phyloP scores from a whole-genome alignment of 345 rosid genomes.

The Eucalyptus polybractea region DNA sequence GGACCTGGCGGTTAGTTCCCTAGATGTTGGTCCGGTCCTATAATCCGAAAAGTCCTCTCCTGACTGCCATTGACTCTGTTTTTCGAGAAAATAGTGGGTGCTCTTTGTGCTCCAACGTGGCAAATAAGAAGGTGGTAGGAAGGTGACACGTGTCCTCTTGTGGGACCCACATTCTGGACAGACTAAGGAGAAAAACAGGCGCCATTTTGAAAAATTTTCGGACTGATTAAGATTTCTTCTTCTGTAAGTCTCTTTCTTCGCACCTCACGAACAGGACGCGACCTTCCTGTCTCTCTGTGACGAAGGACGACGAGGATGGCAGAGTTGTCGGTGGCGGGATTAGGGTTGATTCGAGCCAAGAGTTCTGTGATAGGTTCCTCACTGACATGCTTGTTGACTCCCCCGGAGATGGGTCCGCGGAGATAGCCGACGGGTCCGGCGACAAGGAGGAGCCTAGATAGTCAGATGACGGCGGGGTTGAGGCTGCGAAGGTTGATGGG shows the following conservation, averaged over 20 bases:
- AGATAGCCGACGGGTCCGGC: conserved; percentile 2
- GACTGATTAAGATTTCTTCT: too few species aligned
- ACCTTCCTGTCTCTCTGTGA: not conserved
- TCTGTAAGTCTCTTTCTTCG: too few species aligned
- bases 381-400: conserved; percentile 31
- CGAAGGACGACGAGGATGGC: conserved; percentile 20
- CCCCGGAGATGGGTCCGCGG: conserved; percentile 6
- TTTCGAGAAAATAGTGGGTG: not conserved
- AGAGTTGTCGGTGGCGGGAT: not conserved
- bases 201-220: too few species aligned
- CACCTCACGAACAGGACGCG: too few species aligned
- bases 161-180: too few species aligned
- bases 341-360: conserved; percentile 7
- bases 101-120: too few species aligned
- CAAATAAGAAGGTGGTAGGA: too few species aligned
- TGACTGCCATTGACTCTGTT: not conserved
- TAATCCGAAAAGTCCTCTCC: not conserved
- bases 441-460: conserved; percentile 24
- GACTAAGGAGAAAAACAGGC: too few species aligned
- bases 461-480: not conserved
- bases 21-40: not conserved
- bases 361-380: conserved; percentile 14
- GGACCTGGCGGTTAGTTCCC: not conserved
- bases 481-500: not conserved
- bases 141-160: too few species aligned